These are phyloP conservation scores for Aristolochia fimbriata DNA, from an alignment of 164 flowering plant genomes.

Conservation along the genomic window DNA sequence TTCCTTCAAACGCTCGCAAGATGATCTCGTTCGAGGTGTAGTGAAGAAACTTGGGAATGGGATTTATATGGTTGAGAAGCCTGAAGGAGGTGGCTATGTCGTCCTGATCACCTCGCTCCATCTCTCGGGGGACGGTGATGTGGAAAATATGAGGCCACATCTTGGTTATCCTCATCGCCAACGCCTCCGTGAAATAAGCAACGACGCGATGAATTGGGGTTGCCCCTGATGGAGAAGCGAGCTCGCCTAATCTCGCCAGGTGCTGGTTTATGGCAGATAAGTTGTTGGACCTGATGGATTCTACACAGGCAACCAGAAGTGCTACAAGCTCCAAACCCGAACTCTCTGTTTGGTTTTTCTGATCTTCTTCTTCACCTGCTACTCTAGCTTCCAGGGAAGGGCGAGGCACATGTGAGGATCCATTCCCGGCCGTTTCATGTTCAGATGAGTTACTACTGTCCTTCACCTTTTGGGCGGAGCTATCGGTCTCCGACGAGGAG, in stretches of 20 bases:
- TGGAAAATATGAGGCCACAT: slow-evolving; percentile 88
- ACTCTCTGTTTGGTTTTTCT: slow-evolving; percentile 23
- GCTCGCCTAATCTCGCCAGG: slow-evolving; percentile 60
- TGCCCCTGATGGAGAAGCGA: slow-evolving; percentile 70
- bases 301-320: slow-evolving; percentile 58
- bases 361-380: slow-evolving; percentile 13
- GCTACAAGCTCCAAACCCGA: slow-evolving; percentile 71
- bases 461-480: slow-evolving; percentile 27
- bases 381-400: slow-evolving; percentile 22
- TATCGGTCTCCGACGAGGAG: slow-evolving; percentile 53
- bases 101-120: slow-evolving; percentile 49
- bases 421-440: slow-evolving; percentile 52
- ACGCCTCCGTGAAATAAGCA: slow-evolving; percentile 83
- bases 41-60: slow-evolving; percentile 80
- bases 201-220: slow-evolving; percentile 48
- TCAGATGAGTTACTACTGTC: slow-evolving; percentile 23
- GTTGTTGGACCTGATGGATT: slow-evolving; percentile 58
- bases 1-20: slow-evolving; percentile 81
- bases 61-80: slow-evolving; percentile 73
- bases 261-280: slow-evolving; percentile 41
- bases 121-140: slow-evolving; percentile 47
- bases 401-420: slow-evolving; percentile 35
- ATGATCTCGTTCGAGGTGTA: slow-evolving; percentile 87
- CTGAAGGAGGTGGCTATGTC: slow-evolving; percentile 51
- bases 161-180: slow-evolving; percentile 56